A percentile compares a stretch with the other conserved stretches of the same genome.
phyloP scores from a whole-genome alignment of 441 rosid species.

The Gossypium laxum region DNA sequence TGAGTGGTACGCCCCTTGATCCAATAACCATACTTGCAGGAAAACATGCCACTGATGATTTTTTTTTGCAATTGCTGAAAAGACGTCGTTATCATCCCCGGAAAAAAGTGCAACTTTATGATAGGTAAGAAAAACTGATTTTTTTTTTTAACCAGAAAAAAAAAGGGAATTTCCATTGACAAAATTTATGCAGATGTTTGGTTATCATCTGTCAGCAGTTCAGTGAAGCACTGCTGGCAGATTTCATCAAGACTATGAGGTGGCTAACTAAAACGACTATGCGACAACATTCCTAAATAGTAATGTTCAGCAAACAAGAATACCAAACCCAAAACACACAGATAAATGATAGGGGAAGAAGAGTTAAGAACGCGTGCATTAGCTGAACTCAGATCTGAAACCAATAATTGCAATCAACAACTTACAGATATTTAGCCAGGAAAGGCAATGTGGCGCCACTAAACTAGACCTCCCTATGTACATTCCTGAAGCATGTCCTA shows the following conservation, averaged over 20 bases:
- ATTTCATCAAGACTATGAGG: neutral
- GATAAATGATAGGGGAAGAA: neutral
- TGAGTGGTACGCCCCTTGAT: neutral
- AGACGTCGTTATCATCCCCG: constrained; percentile 18
- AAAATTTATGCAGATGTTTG: neutral
- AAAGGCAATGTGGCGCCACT: constrained; percentile 6
- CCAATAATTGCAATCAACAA: neutral
- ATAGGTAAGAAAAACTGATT: neutral
- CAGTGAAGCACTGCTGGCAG: neutral
- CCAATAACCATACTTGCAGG: neutral
- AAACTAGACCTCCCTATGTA: neutral
- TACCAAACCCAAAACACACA: neutral
- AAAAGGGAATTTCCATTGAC: neutral
- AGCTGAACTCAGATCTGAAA: neutral
- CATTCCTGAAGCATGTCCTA: constrained; percentile 12
- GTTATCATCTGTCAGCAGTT: neutral
- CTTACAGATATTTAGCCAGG: neutral
- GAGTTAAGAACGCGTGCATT: neutral
- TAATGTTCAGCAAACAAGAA: neutral
- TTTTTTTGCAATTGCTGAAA: constrained; percentile 4
- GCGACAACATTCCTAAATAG: neutral
- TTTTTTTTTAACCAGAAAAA: too few species aligned
- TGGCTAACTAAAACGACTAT: neutral
- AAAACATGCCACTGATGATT: neutral
- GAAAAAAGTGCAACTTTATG: constrained; percentile 11